Evolutionary conservation across 2,329 filamentous ascomycete genomes (phyloP), one percentile per base, ranked within the genome.

Genomic region (Claviceps cyperi): DNA sequence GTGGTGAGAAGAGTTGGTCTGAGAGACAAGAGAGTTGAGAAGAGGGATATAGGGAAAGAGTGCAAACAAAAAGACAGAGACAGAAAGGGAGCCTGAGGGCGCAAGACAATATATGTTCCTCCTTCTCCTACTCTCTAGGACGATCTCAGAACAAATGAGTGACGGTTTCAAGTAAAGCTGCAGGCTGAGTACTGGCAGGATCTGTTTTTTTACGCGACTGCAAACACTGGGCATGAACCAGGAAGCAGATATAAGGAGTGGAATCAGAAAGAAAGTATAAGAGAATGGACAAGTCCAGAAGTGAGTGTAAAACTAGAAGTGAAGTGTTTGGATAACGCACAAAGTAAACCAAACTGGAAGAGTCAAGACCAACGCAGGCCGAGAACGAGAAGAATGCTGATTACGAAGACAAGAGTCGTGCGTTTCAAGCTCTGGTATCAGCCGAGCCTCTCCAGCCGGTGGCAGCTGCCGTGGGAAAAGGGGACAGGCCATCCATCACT

Each of bases 391-490:
- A 40, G 13, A 19, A 19, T 11, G 11, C n/a, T 15, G 43, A 32
- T 32, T 17, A 19, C 43, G 43, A 19, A 24, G 4, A 32, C 43
- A 44, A 44, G 17, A 11, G 11, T n/a, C 14, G 5, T 35, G 43
- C 8, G 43, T 28, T 44, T n/a, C 9, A 45, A 32, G 24, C 32
- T 4, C 6, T 9, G 22, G 22, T 19, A 32, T 32, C 9, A 32
- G 28, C 28, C 9, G 24, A 35, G 24, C 21, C 28, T 32, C 8
- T 24, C 19, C 48, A 46, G 39, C 47, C 24, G 47, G 47, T 43
- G 35, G 47, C 40, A 49, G 47, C 41, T 49, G 47, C 41, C 47
- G 15, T 43, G 17, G 17, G 39, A 19, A 22, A n/a, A n/a, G n/a
- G n/a, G n/a, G n/a, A n/a, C n/a, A n/a, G n/a, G n/a, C n/a, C n/a